Evolutionary conservation across 78 protist genomes (phyloP).

Genomic region (Polysphondylium violaceum): DNA sequence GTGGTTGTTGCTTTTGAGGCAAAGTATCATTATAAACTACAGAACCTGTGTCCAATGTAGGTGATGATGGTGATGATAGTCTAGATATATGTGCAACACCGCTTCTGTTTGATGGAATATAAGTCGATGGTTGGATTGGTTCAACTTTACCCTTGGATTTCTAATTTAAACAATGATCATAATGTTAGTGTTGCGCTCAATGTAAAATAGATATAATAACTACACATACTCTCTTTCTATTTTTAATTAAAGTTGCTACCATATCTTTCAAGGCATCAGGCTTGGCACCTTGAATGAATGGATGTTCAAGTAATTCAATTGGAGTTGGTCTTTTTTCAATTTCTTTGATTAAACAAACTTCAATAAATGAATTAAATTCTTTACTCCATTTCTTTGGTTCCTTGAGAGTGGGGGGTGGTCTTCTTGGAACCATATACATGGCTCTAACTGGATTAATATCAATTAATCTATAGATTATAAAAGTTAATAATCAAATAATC

Average conservation of each 20-base stretch:
- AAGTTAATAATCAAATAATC: not conserved
- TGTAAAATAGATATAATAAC: too few relatives aligned
- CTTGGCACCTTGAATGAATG: conserved; percentile 55
- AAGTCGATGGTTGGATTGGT: not conserved
- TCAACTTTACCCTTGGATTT: conserved; percentile 11
- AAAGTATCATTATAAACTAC: not conserved
- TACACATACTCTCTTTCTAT: conserved; percentile 40
- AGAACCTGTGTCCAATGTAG: conserved; percentile 9
- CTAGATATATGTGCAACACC: not conserved
- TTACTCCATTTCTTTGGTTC: conserved; percentile 64
- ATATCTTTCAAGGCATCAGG: conserved; percentile 62
- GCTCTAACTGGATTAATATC: conserved; percentile 76
- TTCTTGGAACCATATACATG: conserved; percentile 70
- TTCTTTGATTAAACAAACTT: conserved; percentile 49
- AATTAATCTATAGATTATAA: conserved; percentile 1
- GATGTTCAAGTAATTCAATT: conserved; percentile 24
- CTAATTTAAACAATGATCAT: too few relatives aligned
- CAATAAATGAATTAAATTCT: conserved; percentile 45
- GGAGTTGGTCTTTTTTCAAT: conserved; percentile 71
- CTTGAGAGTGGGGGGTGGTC: conserved; percentile 73
- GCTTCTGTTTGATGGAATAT: not conserved
- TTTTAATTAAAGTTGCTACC: conserved; percentile 5
- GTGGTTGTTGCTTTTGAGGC: not conserved
- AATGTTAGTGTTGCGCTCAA: too few relatives aligned
- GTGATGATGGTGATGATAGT: not conserved